These are phyloP conservation scores for Leucocoprinus birnbaumii DNA, from an alignment of 768 basidiomycete genomes.

Conservation along the genomic window DNA sequence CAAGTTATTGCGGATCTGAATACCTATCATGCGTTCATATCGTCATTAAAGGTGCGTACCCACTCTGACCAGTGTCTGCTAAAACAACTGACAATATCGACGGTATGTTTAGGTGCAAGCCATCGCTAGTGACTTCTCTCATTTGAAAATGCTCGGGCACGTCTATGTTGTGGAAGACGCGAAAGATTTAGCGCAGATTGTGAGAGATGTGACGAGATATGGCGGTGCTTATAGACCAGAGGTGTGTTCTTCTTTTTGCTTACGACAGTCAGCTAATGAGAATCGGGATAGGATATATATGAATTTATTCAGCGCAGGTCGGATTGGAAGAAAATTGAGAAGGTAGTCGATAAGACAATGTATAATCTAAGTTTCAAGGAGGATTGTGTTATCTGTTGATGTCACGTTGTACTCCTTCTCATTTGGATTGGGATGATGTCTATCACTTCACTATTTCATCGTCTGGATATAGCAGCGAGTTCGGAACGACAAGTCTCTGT, in stretches of 20 bases:
- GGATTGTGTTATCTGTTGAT: conserved; percentile 66
- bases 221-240: conserved; percentile 94
- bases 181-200: conserved; percentile 94
- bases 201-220: conserved; percentile 92
- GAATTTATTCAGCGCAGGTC: conserved; percentile 93
- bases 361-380: conserved; percentile 92
- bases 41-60: conserved; percentile 70
- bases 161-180: conserved; percentile 96
- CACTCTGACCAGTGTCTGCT: background rate
- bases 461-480: too few species aligned
- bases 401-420: too few species aligned
- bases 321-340: conserved; percentile 99
- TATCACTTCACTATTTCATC: too few species aligned
- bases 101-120: conserved; percentile 50
- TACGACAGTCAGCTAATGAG: background rate
- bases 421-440: too few species aligned
- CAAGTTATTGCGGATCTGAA: conserved; percentile 96
- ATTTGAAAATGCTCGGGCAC: conserved; percentile 96
- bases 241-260: conserved; percentile 37
- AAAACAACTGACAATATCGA: background rate
- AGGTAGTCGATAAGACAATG: conserved; percentile 93
- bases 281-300: conserved; percentile 76
- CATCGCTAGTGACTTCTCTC: conserved; percentile 88
- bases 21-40: conserved; percentile 86
- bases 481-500: too few species aligned